Conservation (phyloP, 202 grass and related monocot genomes). For the Saccharum hybrid region DNA sequence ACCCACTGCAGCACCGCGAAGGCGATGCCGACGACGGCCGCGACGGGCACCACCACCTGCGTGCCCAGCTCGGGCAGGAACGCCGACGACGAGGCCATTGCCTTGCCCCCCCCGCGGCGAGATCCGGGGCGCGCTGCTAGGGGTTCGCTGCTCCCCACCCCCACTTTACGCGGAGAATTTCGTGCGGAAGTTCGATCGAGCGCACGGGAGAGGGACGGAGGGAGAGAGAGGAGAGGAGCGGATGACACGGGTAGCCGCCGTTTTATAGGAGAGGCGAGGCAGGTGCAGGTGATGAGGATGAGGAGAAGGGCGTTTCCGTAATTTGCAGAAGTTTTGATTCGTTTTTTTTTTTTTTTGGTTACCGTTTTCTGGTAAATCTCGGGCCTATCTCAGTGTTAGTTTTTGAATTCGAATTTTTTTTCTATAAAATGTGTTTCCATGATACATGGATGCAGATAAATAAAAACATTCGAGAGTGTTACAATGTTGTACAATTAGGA, state of each 20-base stretch:
- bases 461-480: too few relatives aligned
- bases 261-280: constrained; percentile 40
- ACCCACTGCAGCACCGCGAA: constrained; percentile 81
- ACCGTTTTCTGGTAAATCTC: not conserved
- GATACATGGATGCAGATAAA: not conserved
- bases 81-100: constrained; percentile 50
- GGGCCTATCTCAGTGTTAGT: not conserved
- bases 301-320: constrained; percentile 17
- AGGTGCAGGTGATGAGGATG: not conserved
- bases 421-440: not conserved
- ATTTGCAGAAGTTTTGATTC: not conserved
- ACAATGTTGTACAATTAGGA: not conserved
- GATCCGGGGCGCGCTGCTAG: not conserved
- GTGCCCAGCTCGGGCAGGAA: constrained; percentile 74
- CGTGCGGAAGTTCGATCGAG: not conserved
- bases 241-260: not conserved
- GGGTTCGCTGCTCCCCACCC: not conserved
- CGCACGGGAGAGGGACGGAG: not conserved
- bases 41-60: constrained; percentile 72
- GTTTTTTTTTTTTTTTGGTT: too few relatives aligned
- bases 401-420: not conserved
- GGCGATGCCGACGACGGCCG: constrained; percentile 71
- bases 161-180: not conserved
- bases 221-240: not conserved
- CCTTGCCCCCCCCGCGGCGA: not conserved